These are phyloP conservation scores for Ophiostoma pallidulum DNA, from an alignment of 2,329 filamentous ascomycete genomes.

Conservation along the genomic window DNA sequence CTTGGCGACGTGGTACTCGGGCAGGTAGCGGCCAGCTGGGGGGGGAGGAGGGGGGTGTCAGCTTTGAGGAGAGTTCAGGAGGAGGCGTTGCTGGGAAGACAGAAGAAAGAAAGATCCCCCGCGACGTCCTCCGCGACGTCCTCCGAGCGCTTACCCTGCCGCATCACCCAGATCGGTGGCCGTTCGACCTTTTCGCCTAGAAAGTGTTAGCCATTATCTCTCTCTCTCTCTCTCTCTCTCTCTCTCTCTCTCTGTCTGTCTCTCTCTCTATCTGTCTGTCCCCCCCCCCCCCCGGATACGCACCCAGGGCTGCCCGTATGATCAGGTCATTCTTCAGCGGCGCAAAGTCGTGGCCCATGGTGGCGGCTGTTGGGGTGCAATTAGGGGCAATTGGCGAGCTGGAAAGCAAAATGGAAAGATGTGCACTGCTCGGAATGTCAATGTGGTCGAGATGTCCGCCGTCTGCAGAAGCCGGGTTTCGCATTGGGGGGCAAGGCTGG, in stretches of 20 bases:
- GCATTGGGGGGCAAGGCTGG: not conserved
- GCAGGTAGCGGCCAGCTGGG: slow-evolving; percentile 86
- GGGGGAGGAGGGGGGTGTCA: not conserved
- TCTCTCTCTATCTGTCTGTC: not conserved
- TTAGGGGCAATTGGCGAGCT: no score
- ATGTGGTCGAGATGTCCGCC: not conserved
- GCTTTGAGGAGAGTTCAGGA: no score
- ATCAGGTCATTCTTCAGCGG: slow-evolving; percentile 89
- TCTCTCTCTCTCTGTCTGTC: not conserved
- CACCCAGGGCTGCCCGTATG: slow-evolving; percentile 82
- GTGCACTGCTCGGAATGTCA: slow-evolving; percentile 1
- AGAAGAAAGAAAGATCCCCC: slow-evolving; percentile 21
- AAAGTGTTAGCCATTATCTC: slow-evolving; percentile 8
- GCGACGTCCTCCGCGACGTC: no score
- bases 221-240: slow-evolving; percentile 10
- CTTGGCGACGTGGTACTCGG: slow-evolving; percentile 95
- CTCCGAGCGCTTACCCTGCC: slow-evolving; percentile 80
- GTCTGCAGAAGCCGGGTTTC: not conserved
- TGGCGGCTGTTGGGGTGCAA: no score
- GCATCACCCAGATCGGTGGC: slow-evolving; percentile 98
- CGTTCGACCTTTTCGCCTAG: slow-evolving; percentile 82
- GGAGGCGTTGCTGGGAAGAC: no score
- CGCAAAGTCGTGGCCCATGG: slow-evolving; percentile 63
- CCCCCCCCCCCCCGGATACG: no score
- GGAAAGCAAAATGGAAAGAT: slow-evolving; percentile 1